Base-by-base conservation (phyloP, 345 rosid species). In the Eucalyptus microcorys region DNA sequence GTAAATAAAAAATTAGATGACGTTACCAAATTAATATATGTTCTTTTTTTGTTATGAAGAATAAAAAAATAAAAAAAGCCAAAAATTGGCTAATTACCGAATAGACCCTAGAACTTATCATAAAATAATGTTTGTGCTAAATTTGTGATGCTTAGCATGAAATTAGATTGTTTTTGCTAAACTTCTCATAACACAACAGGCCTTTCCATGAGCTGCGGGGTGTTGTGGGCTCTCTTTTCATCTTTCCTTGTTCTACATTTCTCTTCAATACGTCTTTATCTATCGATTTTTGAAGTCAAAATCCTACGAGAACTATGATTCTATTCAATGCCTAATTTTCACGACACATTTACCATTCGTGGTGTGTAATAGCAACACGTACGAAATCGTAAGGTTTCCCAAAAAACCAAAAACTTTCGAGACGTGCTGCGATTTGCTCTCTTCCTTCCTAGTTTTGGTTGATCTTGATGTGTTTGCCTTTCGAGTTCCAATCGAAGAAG, bases 11-110 rank as follows among this genome's bases (percentile, higher is more conserved):
- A 52, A 19, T 19, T 19, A 52, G 26, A 52, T 8, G 26, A 52
- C 10, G 1, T 55, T 26, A 22, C 3, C 30, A 9, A 24, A 55
- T 55, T 4, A 24, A 24, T 55, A 24, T 24, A 2, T 55, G 30
- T 22, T 10, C 0, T 24, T 8, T 22, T 8, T 9, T 10, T 10
- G 24, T 24, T 10, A 22, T 0, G 2, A 1, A 12, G 6, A 24
- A 55, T 24, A 24, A 24, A 55, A 55, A 8, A 8, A 15, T 0
- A 15, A 4, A 21, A 22, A 19, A 3, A 21, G 57, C 10, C 26
- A 21, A 52, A 8, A 52, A 52, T 21, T 52, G 0, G 57, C 26
- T 10, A 1, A 19, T 52, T 52, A 52, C 57, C 57, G 7, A 52
- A 52, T 1, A 2, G 2, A 19, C 57, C 57, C 57, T 10, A 57